Evolutionary conservation across 2,329 filamentous ascomycete genomes (phyloP), one percentile per base, ranked within the genome.

Genomic region (Diplodia scrobiculata): DNA sequence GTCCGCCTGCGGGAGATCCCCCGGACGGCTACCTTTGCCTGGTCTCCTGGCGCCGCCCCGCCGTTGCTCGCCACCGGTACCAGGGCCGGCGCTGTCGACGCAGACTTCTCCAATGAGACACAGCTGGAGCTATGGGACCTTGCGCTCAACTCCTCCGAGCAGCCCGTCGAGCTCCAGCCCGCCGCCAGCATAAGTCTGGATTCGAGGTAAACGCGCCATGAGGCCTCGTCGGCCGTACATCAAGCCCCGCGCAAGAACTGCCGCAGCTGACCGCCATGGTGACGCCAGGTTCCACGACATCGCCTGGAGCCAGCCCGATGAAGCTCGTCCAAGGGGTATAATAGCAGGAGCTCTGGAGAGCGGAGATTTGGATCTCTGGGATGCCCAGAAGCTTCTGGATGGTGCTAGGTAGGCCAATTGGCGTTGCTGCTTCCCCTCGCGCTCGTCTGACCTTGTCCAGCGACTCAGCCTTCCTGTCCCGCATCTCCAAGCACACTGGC

Each of bases 41-140:
- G 95, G 94, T 97, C 92, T 72, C 90, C 93, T 29, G 91, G 89
- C 72, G 82, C 91, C 60, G 85, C 86, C 47, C 87, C 89, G 72
- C 92, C 94, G 72, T 84, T 96, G 72, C 84, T 99, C 70, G 94
- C 92, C 68, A 99, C 95, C 32, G 95, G 95, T 73, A 99, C 95
- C 54, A 89, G 93, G 72, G 93, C 95, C 68, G 95, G 95, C 69
- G 95, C 95, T 73, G 92, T 99, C 50, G 92, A 96, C 79, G 93
- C 91, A 72, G 93, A 98, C 79, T 99, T 99, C 80, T 98, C 95
- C 32, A 95, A 95, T 78, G 93, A 98, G 78, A 97, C 92, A 70
- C 94, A 94, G 81, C 83, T 99, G 67, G 95, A 99, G 82, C 84
- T 99, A 68, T 99, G 95, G 95, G 92, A 98, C 79, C 84, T 99